Evolutionary conservation across 2,329 filamentous ascomycete species (phyloP), one percentile per base, ranked within the genome.

Genomic region (Trichoderma semiorbis): DNA sequence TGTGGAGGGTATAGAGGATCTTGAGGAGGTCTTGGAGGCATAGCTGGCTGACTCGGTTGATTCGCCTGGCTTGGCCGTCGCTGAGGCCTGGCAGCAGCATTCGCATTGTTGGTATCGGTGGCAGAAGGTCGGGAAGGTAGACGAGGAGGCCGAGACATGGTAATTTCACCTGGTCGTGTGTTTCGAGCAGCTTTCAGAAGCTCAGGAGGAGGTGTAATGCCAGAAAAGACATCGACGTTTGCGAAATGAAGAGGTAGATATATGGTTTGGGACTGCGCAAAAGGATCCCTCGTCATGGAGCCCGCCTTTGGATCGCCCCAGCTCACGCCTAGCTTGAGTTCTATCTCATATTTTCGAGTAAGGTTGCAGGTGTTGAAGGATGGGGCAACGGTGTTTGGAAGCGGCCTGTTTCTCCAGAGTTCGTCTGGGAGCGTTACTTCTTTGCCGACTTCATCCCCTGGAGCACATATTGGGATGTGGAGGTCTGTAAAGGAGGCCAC

Each of bases 361-460:
- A 98, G 88, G 80, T 98, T 98, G 82, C 96, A 99, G 1, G 94
- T 93, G 63, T 90, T 86, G 79, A 99, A 99, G 0, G 90, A 91
- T 0, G 96, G 96, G 11, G 94, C 91, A 12, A 99, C 90, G 0
- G 93, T 95, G 79, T 93, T 96, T 3, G 95, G 96, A 7, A 98
- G 84, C 0, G 90, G 85, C 64, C 89, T 85, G 53, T 85, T 85
- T 74, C 88, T 88, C 96, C 96, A 99, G 53, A 95, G 79, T 2
- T 85, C 86, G 62, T 89, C 84, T 70, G 94, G 91, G 28, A 97
- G 79, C n/a, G 88, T 85, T 71, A 91, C 84, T 77, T 97, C 93
- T 12, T 88, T 88, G 60, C 90, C 89, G 7, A 89, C 84, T 4
- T 90, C 80, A 69, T 86, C 86, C 10, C 91, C 76, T 73, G 84